These are phyloP conservation scores for Cardamine occulta DNA, from an alignment of 345 rosid species.

Conservation along the genomic window DNA sequence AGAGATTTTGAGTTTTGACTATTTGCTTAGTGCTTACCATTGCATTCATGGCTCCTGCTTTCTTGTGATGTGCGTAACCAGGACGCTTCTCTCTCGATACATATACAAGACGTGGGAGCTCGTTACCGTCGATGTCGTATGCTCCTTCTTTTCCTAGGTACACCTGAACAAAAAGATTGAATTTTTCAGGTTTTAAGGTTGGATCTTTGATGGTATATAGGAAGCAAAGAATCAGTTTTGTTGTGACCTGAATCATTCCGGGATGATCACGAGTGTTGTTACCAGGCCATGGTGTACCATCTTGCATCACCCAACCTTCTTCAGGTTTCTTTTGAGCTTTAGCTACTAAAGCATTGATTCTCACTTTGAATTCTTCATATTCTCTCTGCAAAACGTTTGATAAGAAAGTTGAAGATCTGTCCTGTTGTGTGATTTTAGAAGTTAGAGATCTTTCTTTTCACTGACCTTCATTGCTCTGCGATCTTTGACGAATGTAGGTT, in stretches of 20 bases:
- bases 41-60: conserved; percentile 99
- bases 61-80: conserved; percentile 93
- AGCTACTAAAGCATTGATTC: conserved; percentile 84
- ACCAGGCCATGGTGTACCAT: conserved; percentile 99
- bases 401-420: not conserved
- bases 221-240: not conserved
- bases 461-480: conserved; percentile 97
- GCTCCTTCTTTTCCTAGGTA: conserved; percentile 96
- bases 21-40: conserved; percentile 51
- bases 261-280: conserved; percentile 99
- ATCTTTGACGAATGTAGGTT: conserved; percentile 92
- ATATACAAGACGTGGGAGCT: conserved; percentile 83
- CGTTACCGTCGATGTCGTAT: conserved; percentile 88
- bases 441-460: not conserved
- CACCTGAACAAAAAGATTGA: conserved; percentile 52
- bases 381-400: conserved; percentile 64
- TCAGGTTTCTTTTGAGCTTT: conserved; percentile 97
- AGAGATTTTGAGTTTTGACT: not conserved
- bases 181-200: conserved; percentile 7
- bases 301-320: conserved; percentile 99
- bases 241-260: conserved; percentile 91
- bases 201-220: conserved; percentile 6
- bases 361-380: conserved; percentile 96
- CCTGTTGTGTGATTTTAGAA: not conserved
- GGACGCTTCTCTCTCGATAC: conserved; percentile 99